Conservation (phyloP, 2,329 filamentous ascomycete species). For the Alternaria infectoria region DNA sequence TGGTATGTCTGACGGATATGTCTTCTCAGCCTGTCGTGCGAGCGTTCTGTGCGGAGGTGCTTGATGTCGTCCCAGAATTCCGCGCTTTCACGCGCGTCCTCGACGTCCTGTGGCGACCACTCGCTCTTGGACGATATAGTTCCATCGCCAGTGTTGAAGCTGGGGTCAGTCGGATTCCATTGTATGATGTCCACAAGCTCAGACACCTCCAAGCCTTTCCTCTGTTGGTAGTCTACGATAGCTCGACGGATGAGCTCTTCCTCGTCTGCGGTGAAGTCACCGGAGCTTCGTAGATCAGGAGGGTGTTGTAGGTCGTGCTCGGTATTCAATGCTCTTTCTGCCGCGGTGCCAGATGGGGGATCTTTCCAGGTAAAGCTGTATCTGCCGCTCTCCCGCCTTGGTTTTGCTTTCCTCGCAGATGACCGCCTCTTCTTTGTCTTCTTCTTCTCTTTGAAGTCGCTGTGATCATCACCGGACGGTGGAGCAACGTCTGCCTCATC, state of each 20-base stretch:
- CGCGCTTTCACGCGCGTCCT: conserved; percentile 14
- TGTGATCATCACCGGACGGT: not conserved
- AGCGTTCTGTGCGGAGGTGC: conserved; percentile 42
- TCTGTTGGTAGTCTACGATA: conserved; percentile 27
- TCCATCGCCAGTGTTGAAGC: not conserved
- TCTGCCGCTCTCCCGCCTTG: not conserved
- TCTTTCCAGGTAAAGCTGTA: not conserved
- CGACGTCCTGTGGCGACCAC: not conserved
- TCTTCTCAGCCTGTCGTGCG: conserved; percentile 42
- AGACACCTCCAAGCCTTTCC: conserved; percentile 15
- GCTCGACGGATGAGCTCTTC: conserved; percentile 32
- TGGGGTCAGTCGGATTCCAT: conserved; percentile 6
- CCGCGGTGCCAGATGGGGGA: conserved; percentile 1
- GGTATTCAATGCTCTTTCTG: conserved; percentile 20
- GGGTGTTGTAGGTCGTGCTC: conserved; percentile 17
- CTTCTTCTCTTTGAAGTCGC: not conserved
- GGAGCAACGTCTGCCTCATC: not conserved
- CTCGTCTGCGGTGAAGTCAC: conserved; percentile 29
- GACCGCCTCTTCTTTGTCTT: not conserved
- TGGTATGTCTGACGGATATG: conserved; percentile 68
- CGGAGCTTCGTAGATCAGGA: conserved; percentile 18
- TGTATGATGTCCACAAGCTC: conserved; percentile 33
- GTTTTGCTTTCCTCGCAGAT: not conserved
- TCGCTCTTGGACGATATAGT: not conserved
- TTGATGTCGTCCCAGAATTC: conserved; percentile 44